phyloP scores from a whole-genome alignment of 768 basidiomycete species.

The Chalciporus chontae region DNA sequence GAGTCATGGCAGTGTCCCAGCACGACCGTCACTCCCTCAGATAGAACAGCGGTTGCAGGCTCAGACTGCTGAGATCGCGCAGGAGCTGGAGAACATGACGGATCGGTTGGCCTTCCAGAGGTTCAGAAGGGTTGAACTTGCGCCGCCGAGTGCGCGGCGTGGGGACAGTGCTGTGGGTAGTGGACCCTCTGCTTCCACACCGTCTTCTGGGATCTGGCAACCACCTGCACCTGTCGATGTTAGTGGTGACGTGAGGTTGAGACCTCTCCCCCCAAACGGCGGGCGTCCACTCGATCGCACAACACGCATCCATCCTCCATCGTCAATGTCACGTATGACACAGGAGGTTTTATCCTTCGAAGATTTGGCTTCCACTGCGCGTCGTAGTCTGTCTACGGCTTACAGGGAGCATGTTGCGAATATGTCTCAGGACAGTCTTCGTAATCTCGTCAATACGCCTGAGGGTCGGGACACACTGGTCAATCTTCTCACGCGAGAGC shows the following conservation, averaged over 20 bases:
- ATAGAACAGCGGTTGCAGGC: slow-evolving; percentile 28
- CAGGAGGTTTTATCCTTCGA: slow-evolving; percentile 21
- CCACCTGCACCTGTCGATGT: background rate
- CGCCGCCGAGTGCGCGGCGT: slow-evolving; percentile 9
- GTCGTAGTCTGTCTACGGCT: slow-evolving; percentile 20
- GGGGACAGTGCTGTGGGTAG: slow-evolving; percentile 1
- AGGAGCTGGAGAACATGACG: slow-evolving; percentile 32
- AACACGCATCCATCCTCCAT: slow-evolving; percentile 16
- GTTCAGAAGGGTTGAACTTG: slow-evolving; percentile 18
- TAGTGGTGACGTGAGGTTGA: slow-evolving; percentile 3
- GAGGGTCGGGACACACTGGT: slow-evolving; percentile 24
- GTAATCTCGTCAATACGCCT: slow-evolving; percentile 18
- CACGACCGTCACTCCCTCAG: slow-evolving; percentile 20
- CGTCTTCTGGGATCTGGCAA: background rate
- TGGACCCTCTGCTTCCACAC: background rate
- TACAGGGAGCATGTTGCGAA: slow-evolving; percentile 18
- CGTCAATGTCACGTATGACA: slow-evolving; percentile 24
- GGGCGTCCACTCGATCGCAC: slow-evolving; percentile 17
- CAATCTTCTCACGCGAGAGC: slow-evolving; percentile 23
- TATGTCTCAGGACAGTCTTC: slow-evolving; percentile 15
- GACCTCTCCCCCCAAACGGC: slow-evolving; percentile 6
- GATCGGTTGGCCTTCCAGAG: slow-evolving; percentile 22
- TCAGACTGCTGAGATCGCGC: slow-evolving; percentile 31
- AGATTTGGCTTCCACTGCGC: slow-evolving; percentile 8
- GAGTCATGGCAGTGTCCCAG: slow-evolving; percentile 13